phyloP scores from a whole-genome alignment of 495 filamentous ascomycete genomes.

The Tuber umbilicatum region DNA sequence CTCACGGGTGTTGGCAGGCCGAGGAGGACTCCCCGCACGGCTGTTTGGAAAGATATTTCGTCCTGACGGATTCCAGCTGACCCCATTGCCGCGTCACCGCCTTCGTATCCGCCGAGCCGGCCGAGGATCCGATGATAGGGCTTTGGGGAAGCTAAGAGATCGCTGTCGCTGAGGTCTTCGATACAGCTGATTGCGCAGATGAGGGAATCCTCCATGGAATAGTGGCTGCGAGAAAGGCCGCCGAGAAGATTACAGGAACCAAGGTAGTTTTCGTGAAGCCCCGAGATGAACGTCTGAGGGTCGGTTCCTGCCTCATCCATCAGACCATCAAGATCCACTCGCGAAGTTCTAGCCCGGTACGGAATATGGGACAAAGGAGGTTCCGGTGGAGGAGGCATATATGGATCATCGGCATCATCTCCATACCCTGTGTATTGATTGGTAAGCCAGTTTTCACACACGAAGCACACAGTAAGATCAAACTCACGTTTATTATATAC shows the following conservation, averaged over 20 bases:
- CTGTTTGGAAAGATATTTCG: conserved; percentile 84
- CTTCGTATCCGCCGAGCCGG: conserved; percentile 45
- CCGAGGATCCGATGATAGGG: conserved; percentile 50
- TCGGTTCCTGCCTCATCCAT: conserved; percentile 88
- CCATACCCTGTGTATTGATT: conserved; percentile 14
- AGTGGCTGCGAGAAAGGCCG: conserved; percentile 45
- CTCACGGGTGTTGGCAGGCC: conserved; percentile 79
- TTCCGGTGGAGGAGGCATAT: conserved; percentile 43
- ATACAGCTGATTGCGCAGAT: conserved; percentile 68
- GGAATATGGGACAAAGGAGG: conserved; percentile 43
- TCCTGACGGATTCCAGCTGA: conserved; percentile 76
- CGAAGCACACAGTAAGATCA: background rate
- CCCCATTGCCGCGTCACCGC: conserved; percentile 46
- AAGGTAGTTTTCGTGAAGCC: conserved; percentile 89
- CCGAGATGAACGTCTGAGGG: conserved; percentile 77
- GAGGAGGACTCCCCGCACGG: conserved; percentile 74
- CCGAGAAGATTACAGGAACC: conserved; percentile 65
- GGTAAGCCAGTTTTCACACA: background rate
- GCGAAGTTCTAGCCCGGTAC: conserved; percentile 56
- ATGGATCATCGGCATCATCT: conserved; percentile 33
- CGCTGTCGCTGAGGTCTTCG: conserved; percentile 77
- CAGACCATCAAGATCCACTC: conserved; percentile 63
- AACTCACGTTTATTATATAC: conserved; percentile 82
- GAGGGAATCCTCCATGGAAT: conserved; percentile 53
- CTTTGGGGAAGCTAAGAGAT: conserved; percentile 62